A percentile compares a stretch with the other conserved stretches of the same genome.
Evolutionary conservation across 2,329 filamentous ascomycete genomes (phyloP).

Genomic region (Chaetomium strumarium): DNA sequence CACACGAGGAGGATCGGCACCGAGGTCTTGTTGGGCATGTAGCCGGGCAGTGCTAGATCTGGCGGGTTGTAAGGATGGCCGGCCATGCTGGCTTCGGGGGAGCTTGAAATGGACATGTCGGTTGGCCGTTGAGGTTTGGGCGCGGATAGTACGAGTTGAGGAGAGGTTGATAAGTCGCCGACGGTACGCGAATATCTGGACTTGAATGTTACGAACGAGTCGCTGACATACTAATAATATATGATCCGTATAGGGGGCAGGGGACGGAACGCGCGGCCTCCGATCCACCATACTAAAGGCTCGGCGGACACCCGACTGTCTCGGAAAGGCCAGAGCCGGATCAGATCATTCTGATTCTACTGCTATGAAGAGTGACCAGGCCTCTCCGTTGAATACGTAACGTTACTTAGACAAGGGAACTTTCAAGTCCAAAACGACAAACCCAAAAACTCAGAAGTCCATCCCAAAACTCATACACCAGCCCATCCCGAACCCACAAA

Average conservation of each 20-base stretch:
- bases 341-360: not conserved
- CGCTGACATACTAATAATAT: too few relatives aligned
- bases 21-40: not conserved
- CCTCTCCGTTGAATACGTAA: not conserved
- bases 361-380: too few relatives aligned
- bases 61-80: constrained; percentile 4
- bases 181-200: too few relatives aligned
- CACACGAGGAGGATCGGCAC: not conserved
- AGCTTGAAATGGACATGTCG: not conserved
- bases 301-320: not conserved
- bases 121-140: too few relatives aligned
- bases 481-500: too few relatives aligned
- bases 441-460: too few relatives aligned
- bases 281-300: not conserved
- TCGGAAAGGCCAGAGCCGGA: not conserved
- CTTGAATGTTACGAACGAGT: too few relatives aligned
- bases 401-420: too few relatives aligned
- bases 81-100: not conserved
- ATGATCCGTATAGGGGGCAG: not conserved
- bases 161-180: not conserved
- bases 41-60: constrained; percentile 4
- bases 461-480: too few relatives aligned
- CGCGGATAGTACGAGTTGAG: not conserved
- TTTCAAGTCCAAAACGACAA: too few relatives aligned
- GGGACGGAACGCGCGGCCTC: not conserved